A percentile compares a stretch with the other conserved stretches of the same genome.
Evolutionary conservation across 306 rosid genomes (phyloP).

Genomic region (Trichosanthes cucumerina): DNA sequence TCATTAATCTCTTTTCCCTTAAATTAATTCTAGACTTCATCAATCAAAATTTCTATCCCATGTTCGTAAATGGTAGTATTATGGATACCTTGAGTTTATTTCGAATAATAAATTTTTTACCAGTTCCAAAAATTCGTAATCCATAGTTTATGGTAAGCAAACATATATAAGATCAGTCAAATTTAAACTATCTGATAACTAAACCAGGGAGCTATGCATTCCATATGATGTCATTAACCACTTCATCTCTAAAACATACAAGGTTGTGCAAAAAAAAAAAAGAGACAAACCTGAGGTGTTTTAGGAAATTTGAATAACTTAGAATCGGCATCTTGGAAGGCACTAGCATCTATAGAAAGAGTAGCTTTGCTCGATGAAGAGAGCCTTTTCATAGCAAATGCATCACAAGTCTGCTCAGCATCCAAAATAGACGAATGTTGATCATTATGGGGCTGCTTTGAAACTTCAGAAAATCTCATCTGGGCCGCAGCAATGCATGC

Average conservation of each 20-base stretch:
- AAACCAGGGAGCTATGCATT: not conserved
- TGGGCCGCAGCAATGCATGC: constrained; percentile 37
- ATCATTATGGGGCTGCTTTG: constrained; percentile 30
- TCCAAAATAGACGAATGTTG: constrained; percentile 61
- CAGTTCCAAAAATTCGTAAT: not conserved
- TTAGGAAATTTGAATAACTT: constrained; percentile 31
- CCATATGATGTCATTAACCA: not conserved
- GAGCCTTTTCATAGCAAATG: constrained; percentile 48
- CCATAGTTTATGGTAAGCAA: not conserved
- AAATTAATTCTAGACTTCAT: not conserved
- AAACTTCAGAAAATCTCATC: constrained; percentile 23
- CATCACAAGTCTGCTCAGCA: constrained; percentile 83
- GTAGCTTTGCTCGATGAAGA: constrained; percentile 28
- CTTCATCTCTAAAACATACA: not conserved
- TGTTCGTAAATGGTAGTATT: not conserved
- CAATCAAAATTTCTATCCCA: not conserved
- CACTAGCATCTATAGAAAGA: constrained; percentile 26
- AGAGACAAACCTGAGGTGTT: constrained; percentile 44
- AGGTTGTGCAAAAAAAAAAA: not conserved
- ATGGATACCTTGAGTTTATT: not conserved
- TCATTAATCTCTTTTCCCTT: not conserved
- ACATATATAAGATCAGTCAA: not conserved
- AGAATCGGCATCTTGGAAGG: constrained; percentile 31
- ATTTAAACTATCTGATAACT: not conserved
- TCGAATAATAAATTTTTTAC: not conserved